Conservation (phyloP, 1,284 basidiomycete genomes). For the Sporisorium graminicola region DNA sequence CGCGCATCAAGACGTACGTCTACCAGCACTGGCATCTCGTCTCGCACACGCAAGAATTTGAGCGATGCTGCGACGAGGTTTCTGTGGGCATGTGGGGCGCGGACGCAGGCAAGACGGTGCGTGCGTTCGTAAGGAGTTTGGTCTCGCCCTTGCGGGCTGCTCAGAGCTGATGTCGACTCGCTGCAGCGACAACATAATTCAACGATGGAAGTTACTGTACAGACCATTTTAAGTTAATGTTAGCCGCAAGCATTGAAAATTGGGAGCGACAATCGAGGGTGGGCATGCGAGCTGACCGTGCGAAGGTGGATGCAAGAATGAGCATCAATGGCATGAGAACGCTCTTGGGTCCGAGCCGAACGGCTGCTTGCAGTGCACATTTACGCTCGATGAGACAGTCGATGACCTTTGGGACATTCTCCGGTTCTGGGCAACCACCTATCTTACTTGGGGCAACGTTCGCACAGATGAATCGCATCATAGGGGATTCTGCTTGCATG, state of each 20-base stretch:
- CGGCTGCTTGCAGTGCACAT: neutral
- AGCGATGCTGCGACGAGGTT: conserved; percentile 65
- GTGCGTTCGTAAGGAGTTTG: conserved; percentile 46
- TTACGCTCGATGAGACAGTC: no score
- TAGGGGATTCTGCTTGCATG: no score
- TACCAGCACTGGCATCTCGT: conserved; percentile 63
- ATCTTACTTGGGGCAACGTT: no score
- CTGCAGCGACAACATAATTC: no score
- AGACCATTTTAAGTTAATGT: no score
- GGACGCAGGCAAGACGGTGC: conserved; percentile 53
- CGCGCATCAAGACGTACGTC: conserved; percentile 61
- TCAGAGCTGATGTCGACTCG: conserved; percentile 13
- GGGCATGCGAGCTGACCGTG: neutral
- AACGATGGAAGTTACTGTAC: no score
- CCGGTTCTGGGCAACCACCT: no score
- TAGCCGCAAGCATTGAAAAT: neutral
- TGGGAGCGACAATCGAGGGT: neutral
- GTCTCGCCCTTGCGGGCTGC: conserved; percentile 32
- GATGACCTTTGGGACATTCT: no score
- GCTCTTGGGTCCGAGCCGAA: neutral
- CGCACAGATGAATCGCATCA: no score
- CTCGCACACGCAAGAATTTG: conserved; percentile 58
- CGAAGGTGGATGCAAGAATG: neutral
- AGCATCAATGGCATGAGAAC: neutral
- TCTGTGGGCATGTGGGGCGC: conserved; percentile 59